These are phyloP conservation scores for Solanum rostratum DNA, from an alignment of 257 asterid genomes.

Conservation along the genomic window DNA sequence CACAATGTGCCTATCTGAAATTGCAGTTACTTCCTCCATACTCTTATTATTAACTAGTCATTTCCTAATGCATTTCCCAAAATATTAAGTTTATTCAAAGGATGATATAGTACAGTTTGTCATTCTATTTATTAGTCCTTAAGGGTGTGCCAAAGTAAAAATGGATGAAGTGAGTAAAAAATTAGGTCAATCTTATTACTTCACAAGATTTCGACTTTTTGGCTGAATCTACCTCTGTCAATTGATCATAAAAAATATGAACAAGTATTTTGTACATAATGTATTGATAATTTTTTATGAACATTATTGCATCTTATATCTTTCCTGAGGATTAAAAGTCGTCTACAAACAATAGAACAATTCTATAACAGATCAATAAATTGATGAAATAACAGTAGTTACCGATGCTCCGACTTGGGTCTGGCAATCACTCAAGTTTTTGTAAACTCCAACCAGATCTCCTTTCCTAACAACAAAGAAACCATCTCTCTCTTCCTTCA, in stretches of 20 bases:
- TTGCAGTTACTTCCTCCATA: background rate
- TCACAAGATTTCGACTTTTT: background rate
- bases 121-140: background rate
- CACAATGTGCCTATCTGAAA: background rate
- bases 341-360: background rate
- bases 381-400: slow-evolving; percentile 15
- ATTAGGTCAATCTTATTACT: background rate
- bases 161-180: background rate
- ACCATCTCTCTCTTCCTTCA: slow-evolving; percentile 89
- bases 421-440: slow-evolving; percentile 90
- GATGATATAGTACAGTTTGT: background rate
- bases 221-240: background rate
- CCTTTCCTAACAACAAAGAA: slow-evolving; percentile 96
- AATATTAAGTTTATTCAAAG: background rate
- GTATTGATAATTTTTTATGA: background rate
- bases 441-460: slow-evolving; percentile 79
- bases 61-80: background rate
- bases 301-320: background rate
- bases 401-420: slow-evolving; percentile 97
- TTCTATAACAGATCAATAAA: background rate
- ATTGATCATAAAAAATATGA: background rate
- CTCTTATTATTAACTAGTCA: background rate
- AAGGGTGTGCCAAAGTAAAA: background rate
- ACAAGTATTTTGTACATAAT: background rate
- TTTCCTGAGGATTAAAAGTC: background rate